These are phyloP conservation scores for Castanea sativa DNA, from an alignment of 306 rosid genomes.

Conservation along the genomic window DNA sequence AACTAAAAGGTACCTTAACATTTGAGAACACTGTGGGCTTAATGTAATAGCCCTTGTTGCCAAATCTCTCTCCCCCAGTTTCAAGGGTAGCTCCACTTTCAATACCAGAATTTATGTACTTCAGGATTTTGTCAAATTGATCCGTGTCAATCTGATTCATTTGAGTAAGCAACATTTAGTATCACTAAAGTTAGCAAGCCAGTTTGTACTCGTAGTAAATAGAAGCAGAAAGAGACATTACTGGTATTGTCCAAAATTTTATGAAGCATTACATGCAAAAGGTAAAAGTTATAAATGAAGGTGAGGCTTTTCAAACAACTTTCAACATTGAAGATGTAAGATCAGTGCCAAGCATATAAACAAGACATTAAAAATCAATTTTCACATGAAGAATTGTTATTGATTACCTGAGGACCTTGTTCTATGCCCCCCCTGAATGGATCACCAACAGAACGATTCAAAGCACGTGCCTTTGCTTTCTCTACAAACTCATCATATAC, in stretches of 20 bases:
- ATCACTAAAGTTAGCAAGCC: conserved; percentile 18
- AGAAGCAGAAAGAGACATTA: too few species aligned
- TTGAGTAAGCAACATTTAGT: background rate
- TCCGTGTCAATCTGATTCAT: conserved; percentile 61
- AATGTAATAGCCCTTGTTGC: conserved; percentile 71
- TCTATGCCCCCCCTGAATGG: conserved; percentile 79
- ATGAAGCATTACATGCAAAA: background rate
- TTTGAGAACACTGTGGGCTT: conserved; percentile 90
- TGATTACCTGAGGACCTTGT: conserved; percentile 95
- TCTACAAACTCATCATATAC: conserved; percentile 76
- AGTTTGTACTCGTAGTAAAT: background rate
- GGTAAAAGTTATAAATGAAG: too few species aligned
- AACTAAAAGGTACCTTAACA: conserved; percentile 53
- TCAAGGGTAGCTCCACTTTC: conserved; percentile 80
- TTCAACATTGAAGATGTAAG: conserved; percentile 4
- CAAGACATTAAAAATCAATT: background rate
- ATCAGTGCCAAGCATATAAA: background rate
- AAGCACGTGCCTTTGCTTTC: conserved; percentile 80
- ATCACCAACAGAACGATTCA: conserved; percentile 82
- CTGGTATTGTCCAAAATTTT: too few species aligned
- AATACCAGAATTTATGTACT: conserved; percentile 62
- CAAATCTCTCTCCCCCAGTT: conserved; percentile 79
- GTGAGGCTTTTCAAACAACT: background rate
- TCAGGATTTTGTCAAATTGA: conserved; percentile 77
- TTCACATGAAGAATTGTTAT: background rate